Base-by-base conservation (phyloP, 2,329 filamentous ascomycete genomes). In the Dichotomopilus funicola region DNA sequence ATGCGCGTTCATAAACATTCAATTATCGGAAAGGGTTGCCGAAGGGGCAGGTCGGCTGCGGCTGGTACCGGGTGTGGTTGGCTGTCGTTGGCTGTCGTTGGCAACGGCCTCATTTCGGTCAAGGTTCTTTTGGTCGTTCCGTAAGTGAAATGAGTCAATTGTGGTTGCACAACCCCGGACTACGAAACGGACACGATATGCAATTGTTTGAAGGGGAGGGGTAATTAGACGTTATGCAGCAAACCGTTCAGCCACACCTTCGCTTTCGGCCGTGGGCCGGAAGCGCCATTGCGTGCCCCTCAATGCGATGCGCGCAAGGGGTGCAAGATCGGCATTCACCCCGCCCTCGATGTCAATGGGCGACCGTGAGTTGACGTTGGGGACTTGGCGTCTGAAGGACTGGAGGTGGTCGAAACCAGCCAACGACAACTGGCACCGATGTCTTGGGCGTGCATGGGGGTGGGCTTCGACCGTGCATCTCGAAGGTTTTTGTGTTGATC, bases 21-120 rank as follows among this genome's bases (percentile, higher is more conserved):
- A 10, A 12, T 33, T 34, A 19, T 49, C 45, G 42, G 50, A 47
- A 53, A 13, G 27, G 10, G 34, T 9, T 40, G 42, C 45, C 41
- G 34, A 11, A 37, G 7, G 10, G 9, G 12, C 19, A 27, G 19
- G 19, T 27, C 19, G 19, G 19, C 40, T n/a, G 38, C 47, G 40
- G 52, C 31, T 49, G 50, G 55, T 56, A 54, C 54, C 46, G 55
- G 34, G 5, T 19, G 19, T 63, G 61, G 57, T 62, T 61, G 59
- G 61, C 55, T 59, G 54, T 31, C 38, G 41, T 27, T 44, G 43
- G 33, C 19, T 27, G 19, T 27, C 12, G 40, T n/a, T 13, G 40
- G 37, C 36, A 31, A 50, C 59, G 59, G 56, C 58, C 58, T 63
- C 61, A 63, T 62, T 54, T 63, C 60, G 61, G 61, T 51, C 57